Base-by-base conservation (phyloP, 345 rosid species). In the Kernera saxatilis region DNA sequence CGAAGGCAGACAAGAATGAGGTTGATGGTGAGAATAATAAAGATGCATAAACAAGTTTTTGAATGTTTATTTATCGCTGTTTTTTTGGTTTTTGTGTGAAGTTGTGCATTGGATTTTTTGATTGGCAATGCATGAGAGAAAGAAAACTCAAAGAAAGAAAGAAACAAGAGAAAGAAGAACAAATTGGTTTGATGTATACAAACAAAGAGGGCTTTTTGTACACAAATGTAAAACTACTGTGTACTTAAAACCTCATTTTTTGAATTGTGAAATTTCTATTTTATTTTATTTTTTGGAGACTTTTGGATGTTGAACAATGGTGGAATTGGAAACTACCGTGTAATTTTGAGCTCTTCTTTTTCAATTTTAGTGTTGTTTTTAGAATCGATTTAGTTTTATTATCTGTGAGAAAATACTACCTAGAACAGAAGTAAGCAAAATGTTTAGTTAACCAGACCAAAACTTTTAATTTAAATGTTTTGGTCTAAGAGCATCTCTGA, bases 41-140 rank as follows among this genome's bases (percentile, higher is more conserved):
- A 52, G 78, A 68, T 60, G 78, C 57, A 23, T 51, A 33, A 33
- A 60, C 4, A 7, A 17, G 43, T 68, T 68, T 68, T 68, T 61
- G 13, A 41, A n/a, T 59, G 59, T 53, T 58, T 3, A 18, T 29
- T 57, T 33, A 8, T 66, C 3, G 17, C 17, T 74, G 7, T 23
- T 48, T 35, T 43, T 57, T 73, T 54, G 58, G 46, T 41, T 41
- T 13, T 41, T 67, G 55, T 41, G 45, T 74, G 49, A 60, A 60
- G 73, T 67, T 67, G 44, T 39, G 72, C 71, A 45, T 64, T 48
- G 43, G 51, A 73, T n/a, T 65, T 65, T 66, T 71, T 48, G 6
- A 43, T 62, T 64, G 62, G 65, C 71, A 32, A 46, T 46, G 69
- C 68, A 63, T 30, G 21, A 50, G 33, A 57, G 25, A 54, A 64